These are phyloP conservation scores for Xanthoparmelia taractica DNA, from an alignment of 495 filamentous ascomycete species.

Conservation along the genomic window DNA sequence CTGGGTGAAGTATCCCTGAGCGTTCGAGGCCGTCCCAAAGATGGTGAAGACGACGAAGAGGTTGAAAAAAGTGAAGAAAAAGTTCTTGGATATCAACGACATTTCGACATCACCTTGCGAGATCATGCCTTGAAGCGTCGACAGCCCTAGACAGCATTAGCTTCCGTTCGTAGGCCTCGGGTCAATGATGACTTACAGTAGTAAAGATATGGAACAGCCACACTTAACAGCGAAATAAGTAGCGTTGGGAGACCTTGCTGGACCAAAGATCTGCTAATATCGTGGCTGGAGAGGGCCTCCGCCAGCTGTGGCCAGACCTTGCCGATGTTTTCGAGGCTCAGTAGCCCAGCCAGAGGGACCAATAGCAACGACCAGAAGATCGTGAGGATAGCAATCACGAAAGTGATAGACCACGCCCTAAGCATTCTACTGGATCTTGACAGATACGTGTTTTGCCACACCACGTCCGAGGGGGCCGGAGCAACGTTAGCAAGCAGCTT, in stretches of 20 bases:
- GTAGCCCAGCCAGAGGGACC: slow-evolving; percentile 64
- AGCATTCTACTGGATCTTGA: slow-evolving; percentile 63
- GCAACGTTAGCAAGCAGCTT: slow-evolving; percentile 77
- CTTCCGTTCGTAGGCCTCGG: background rate
- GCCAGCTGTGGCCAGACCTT: slow-evolving; percentile 65
- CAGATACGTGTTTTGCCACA: slow-evolving; percentile 92
- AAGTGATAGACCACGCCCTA: slow-evolving; percentile 72
- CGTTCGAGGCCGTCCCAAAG: slow-evolving; percentile 69
- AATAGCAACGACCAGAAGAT: slow-evolving; percentile 86
- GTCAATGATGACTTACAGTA: slow-evolving; percentile 51
- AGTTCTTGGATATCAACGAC: slow-evolving; percentile 94
- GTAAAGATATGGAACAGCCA: slow-evolving; percentile 89
- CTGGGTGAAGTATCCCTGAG: slow-evolving; percentile 54
- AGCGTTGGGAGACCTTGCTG: slow-evolving; percentile 82
- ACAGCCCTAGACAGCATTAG: slow-evolving; percentile 49
- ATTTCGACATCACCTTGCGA: slow-evolving; percentile 93
- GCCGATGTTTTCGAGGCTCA: slow-evolving; percentile 70
- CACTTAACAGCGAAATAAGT: slow-evolving; percentile 73
- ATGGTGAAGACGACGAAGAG: slow-evolving; percentile 92
- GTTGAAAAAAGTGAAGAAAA: slow-evolving; percentile 99
- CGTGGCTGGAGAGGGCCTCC: slow-evolving; percentile 55
- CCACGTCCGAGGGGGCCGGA: slow-evolving; percentile 78
- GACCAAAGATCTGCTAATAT: slow-evolving; percentile 65
- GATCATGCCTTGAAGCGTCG: slow-evolving; percentile 85
- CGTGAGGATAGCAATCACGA: slow-evolving; percentile 70